These are phyloP conservation scores for Platanus orientalis DNA, from an alignment of 164 flowering plant genomes.

Conservation along the genomic window DNA sequence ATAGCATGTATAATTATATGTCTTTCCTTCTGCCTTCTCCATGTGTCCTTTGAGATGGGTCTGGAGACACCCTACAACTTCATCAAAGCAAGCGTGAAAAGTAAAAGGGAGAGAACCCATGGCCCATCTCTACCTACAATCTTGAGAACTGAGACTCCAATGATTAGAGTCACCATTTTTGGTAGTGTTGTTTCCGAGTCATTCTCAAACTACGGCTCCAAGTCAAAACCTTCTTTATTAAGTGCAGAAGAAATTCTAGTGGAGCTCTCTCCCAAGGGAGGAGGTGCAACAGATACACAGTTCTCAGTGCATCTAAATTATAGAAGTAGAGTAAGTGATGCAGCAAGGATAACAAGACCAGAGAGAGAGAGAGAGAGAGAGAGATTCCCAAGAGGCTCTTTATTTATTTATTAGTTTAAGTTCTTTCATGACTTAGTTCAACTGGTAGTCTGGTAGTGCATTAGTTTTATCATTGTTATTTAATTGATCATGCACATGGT, in stretches of 20 bases:
- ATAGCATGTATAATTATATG: slow-evolving; percentile 21
- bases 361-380: slow-evolving; percentile 2
- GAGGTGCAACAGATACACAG: no score
- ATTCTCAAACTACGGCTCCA: background rate
- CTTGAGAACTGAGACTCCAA: background rate
- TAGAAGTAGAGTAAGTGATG: no score
- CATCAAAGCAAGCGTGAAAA: slow-evolving; percentile 13
- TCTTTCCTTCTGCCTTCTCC: slow-evolving; percentile 18
- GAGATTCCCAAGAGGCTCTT: background rate
- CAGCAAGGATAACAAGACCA: no score
- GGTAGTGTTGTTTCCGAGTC: background rate
- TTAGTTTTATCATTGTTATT: background rate
- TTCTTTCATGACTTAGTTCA: background rate
- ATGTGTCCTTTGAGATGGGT: slow-evolving; percentile 20
- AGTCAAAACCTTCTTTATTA: background rate
- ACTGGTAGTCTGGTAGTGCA: background rate
- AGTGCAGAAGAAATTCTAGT: background rate
- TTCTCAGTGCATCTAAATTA: no score
- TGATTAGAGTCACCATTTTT: background rate
- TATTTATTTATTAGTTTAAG: background rate
- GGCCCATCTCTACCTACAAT: slow-evolving; percentile 12
- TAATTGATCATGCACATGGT: slow-evolving; percentile 3
- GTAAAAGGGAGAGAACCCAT: background rate
- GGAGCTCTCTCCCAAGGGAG: no score
- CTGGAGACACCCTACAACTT: slow-evolving; percentile 9